Conservation (phyloP, 768 basidiomycete species). For the Xanthoconium purpureum region DNA sequence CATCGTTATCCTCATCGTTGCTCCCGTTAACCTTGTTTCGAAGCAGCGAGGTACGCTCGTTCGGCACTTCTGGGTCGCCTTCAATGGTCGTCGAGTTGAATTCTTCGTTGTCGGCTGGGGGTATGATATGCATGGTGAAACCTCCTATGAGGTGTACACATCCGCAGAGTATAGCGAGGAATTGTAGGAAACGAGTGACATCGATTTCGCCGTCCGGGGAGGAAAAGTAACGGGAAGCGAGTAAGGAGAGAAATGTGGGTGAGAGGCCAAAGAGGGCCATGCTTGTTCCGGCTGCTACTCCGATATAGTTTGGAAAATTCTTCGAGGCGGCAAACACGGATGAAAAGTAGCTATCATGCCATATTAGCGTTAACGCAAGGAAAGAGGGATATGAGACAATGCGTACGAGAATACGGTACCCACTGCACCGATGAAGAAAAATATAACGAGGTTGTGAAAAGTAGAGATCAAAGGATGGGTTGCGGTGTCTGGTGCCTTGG, state of each 20-base stretch:
- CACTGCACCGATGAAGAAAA: constrained; percentile 62
- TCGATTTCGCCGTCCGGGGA: constrained; percentile 41
- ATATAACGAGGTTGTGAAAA: constrained; percentile 51
- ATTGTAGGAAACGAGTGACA: constrained; percentile 50
- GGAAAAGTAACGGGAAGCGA: constrained; percentile 64
- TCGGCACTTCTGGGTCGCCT: constrained; percentile 20
- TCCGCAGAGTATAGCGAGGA: constrained; percentile 54
- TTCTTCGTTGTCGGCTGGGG: constrained; percentile 9
- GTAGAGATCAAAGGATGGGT: constrained; percentile 39
- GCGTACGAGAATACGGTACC: constrained; percentile 74
- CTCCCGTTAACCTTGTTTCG: constrained; percentile 20
- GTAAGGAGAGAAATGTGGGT: constrained; percentile 64
- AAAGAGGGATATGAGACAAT: background rate
- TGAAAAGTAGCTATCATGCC: constrained; percentile 55
- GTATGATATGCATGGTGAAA: constrained; percentile 36
- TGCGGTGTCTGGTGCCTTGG: constrained; percentile 40
- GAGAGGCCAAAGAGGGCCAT: constrained; percentile 81
- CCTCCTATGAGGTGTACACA: constrained; percentile 54
- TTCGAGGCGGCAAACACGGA: constrained; percentile 73
- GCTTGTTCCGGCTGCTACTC: constrained; percentile 61
- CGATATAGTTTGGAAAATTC: constrained; percentile 62
- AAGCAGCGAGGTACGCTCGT: constrained; percentile 33
- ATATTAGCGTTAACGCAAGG: background rate
- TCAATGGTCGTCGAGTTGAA: background rate
- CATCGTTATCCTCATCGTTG: constrained; percentile 5